Base-by-base conservation (phyloP, 352 stramenopile species). In the Phytophthora rubi region DNA sequence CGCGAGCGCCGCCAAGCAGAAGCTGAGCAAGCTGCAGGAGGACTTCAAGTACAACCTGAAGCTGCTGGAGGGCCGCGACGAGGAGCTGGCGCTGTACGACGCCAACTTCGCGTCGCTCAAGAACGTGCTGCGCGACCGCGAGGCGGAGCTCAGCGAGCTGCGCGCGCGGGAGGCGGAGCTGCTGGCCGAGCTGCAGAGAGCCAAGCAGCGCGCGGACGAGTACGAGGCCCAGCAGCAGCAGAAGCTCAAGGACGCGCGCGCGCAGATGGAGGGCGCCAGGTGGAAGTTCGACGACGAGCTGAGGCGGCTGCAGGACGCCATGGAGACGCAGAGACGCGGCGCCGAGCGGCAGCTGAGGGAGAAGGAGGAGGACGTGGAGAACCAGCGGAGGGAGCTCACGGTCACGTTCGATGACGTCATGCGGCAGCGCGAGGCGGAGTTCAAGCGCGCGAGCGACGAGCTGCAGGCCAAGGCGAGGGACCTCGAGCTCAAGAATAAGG, bases 31-130 rank as follows among this genome's bases (percentile, higher is more conserved):
- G 65, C 73, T 98, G 28, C 90, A 96, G 65, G 91, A 97, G 58
- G 92, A 98, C 72, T 98, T 98, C 83, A 93, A 96, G 70, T 98
- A 97, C 80, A 98, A 98, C 66, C 76, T 98, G 48, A 95, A 95
- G 79, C 73, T 98, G 8, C 77, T 98, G 9, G 92, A 96, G 61
- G 91, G 90, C n/a, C 85, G 92, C 35, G 92, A 98, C 65, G 89
- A 95, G 61, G 92, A 98, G 70, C 79, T 98, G 23, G 81, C 82
- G 47, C 73, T 92, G 32, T 97, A 97, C 76, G 92, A 98, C 67
- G 79, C 79, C 42, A 93, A 92, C 61, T 93, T 98, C 56, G 82
- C 83, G 26, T 80, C 80, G 2, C 62, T 98, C 15, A 94, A 97
- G 65, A 77, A 69, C 33, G 74, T 88, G 6, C 45, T 97, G 39